Evolutionary conservation across 140 eudicot genomes (phyloP).

Genomic region (Cichorium intybus): DNA sequence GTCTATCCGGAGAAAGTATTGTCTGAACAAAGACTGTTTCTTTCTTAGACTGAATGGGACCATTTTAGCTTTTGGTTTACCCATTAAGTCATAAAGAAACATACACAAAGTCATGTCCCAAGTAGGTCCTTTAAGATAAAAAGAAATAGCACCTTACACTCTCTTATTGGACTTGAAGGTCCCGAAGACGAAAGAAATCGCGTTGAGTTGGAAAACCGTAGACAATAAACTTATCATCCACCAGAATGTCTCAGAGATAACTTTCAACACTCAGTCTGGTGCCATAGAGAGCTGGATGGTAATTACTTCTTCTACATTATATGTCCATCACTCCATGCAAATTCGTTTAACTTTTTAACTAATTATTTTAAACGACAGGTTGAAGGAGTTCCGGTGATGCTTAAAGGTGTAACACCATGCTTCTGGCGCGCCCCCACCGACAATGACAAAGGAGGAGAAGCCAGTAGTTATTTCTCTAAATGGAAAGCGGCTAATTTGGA

Average conservation of each 20-base stretch:
- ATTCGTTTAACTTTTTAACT: not conserved
- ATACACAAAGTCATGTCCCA: too few relatives aligned
- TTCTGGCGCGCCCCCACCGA: slow-evolving; percentile 98
- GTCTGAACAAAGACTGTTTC: not conserved
- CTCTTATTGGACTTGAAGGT: slow-evolving; percentile 41
- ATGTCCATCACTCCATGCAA: not conserved
- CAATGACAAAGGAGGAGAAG: slow-evolving; percentile 95
- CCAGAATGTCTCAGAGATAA: slow-evolving; percentile 52
- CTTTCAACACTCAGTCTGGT: slow-evolving; percentile 55
- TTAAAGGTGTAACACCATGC: slow-evolving; percentile 76
- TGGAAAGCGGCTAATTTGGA: slow-evolving; percentile 84
- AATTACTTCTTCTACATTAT: slow-evolving; percentile 23
- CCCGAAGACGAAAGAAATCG: slow-evolving; percentile 29
- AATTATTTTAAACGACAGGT: slow-evolving; percentile 45
- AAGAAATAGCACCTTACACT: slow-evolving; percentile 1
- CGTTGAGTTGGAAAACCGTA: slow-evolving; percentile 37
- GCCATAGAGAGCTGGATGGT: slow-evolving; percentile 88
- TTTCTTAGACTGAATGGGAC: not conserved
- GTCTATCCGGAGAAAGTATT: too few relatives aligned
- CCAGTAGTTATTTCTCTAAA: slow-evolving; percentile 53
- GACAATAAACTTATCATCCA: slow-evolving; percentile 50
- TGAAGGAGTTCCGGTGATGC: slow-evolving; percentile 66
- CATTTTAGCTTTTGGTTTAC: not conserved
- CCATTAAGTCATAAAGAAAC: not conserved
- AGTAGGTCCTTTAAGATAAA: not conserved